phyloP scores from a whole-genome alignment of 2,329 filamentous ascomycete genomes.

The Claviceps paspali region DNA sequence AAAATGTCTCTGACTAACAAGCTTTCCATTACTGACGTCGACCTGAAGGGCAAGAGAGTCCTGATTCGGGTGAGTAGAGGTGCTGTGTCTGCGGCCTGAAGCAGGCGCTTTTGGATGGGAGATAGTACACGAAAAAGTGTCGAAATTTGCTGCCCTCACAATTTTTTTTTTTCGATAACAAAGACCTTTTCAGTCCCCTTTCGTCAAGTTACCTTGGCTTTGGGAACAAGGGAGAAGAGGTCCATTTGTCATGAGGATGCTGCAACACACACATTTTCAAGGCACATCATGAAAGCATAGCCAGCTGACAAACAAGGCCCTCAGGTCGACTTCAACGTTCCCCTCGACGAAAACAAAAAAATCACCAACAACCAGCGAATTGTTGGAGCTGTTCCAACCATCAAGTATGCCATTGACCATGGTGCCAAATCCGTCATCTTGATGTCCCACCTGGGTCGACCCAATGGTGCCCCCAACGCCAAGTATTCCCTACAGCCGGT shows the following conservation, averaged over 20 bases:
- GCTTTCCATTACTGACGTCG: slow-evolving; percentile 89
- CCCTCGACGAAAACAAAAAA: slow-evolving; percentile 81
- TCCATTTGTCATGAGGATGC: too few relatives aligned
- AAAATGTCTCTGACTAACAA: slow-evolving; percentile 97
- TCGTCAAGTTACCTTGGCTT: too few relatives aligned
- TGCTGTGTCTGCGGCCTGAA: neutral
- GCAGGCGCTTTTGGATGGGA: neutral
- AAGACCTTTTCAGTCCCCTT: too few relatives aligned
- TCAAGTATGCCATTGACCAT: slow-evolving; percentile 83
- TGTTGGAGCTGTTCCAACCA: slow-evolving; percentile 84
- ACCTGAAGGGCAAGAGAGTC: slow-evolving; percentile 96
- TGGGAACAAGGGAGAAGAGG: too few relatives aligned
- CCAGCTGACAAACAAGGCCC: neutral
- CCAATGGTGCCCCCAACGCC: slow-evolving; percentile 72
- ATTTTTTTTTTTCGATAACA: too few relatives aligned
- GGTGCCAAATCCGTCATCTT: slow-evolving; percentile 85
- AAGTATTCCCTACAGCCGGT: slow-evolving; percentile 96
- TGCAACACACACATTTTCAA: too few relatives aligned
- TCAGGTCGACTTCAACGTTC: slow-evolving; percentile 99
- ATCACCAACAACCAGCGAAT: slow-evolving; percentile 99
- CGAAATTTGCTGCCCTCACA: too few relatives aligned
- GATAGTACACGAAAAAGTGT: neutral
- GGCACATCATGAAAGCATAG: neutral
- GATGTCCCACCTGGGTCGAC: slow-evolving; percentile 97
- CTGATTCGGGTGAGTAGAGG: slow-evolving; percentile 69